Base-by-base conservation (phyloP, 2,329 filamentous ascomycete species). In the Botrytis paeoniae region DNA sequence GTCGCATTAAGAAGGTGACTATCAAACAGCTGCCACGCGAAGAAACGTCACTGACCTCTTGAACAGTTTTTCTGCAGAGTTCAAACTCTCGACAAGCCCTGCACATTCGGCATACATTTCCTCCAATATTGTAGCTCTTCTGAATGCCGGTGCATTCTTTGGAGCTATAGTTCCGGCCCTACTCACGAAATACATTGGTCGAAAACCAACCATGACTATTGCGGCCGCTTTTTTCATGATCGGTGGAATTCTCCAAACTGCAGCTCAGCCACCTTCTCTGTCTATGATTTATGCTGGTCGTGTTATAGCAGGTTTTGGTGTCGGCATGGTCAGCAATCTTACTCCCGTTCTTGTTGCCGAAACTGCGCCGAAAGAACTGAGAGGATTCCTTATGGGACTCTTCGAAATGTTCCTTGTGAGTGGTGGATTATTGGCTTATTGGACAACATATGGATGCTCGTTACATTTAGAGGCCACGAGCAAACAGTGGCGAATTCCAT, bases 401-500 rank as follows among this genome's bases (percentile, higher is more conserved):
- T 85, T 85, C 74, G 84, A 85, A 75, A 83, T 83, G 78, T 83
- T 85, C 77, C 83, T 84, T 74, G 84, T 83, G 7, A 79, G 83
- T 8, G 84, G 84, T 25, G 82, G 83, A 29, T 81, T 84, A 74
- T 81, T 9, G 80, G 79, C 51, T 83, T 75, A 75, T 45, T 76
- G 74, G 74, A 63, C 66, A 14, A 65, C 54, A 83, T 86, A 75
- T 85, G 86, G 72, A 84, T 81, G 25, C 83, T 85, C 29, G 75
- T 77, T 22, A 78, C 81, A 73, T 80, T 83, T 74, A 76, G 85
- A 60, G 2, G 61, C 73, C 65, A 78, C 1, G 51, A 80, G 3
- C 83, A 83, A 74, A 84, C 87, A 80, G 85, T 78, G 74, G 76
- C 73, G 76, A 91, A 91, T 78, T 87, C 89, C 3, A 89, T 89